Evolutionary conservation across 495 filamentous ascomycete genomes (phyloP).

Genomic region (Margaritispora aquatica): DNA sequence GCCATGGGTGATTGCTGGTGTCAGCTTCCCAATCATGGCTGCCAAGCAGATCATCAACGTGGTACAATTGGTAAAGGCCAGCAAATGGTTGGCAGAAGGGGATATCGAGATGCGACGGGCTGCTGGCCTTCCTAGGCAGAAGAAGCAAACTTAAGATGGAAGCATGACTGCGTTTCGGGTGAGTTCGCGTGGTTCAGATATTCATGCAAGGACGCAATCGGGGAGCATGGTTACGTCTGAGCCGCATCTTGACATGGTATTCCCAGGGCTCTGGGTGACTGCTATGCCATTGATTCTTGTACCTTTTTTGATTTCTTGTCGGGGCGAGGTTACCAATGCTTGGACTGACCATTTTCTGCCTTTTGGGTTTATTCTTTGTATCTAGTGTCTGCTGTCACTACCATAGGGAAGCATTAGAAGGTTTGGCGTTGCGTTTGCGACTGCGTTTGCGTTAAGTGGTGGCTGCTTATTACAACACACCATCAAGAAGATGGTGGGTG

Average conservation of each 20-base stretch:
- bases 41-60: conserved; percentile 93
- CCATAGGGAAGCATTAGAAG: conserved; percentile 8
- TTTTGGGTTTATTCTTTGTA: not conserved
- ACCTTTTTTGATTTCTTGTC: not conserved
- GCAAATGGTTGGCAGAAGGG: conserved; percentile 85
- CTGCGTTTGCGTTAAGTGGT: conserved; percentile 13
- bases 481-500: not conserved
- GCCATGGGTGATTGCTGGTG: conserved; percentile 83
- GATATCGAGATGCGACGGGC: conserved; percentile 55
- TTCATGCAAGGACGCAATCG: no score
- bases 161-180: not conserved
- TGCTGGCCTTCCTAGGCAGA: conserved; percentile 41
- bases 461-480: not conserved
- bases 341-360: not conserved
- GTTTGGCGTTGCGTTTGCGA: no score
- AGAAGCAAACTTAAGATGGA: conserved; percentile 17
- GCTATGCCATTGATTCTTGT: not conserved
- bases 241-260: conserved; percentile 7
- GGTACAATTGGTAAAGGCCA: conserved; percentile 89
- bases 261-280: not conserved
- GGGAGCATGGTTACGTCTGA: no score
- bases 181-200: no score
- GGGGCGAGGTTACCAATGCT: not conserved
- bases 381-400: conserved; percentile 9
- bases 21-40: conserved; percentile 80